Evolutionary conservation across 106 monocot genomes (phyloP).

Genomic region (Chionographis japonica): DNA sequence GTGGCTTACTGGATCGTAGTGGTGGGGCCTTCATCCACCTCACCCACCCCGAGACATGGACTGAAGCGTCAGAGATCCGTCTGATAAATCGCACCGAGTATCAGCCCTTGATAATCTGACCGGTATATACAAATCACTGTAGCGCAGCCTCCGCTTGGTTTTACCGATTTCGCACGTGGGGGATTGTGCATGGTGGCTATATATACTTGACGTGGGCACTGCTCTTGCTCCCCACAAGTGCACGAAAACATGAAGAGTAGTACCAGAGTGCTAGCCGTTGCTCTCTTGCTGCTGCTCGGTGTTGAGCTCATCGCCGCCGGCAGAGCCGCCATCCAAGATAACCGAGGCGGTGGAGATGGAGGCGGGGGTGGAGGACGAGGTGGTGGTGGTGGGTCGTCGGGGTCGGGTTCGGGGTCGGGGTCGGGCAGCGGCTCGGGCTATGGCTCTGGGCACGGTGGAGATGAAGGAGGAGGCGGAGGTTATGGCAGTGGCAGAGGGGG

Average conservation of each 20-base stretch:
- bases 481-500: conserved; percentile 6
- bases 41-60: too few relatives aligned
- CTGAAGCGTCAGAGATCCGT: too few relatives aligned
- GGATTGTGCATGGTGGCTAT: neutral
- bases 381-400: conserved; percentile 1
- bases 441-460: neutral
- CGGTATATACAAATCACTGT: too few relatives aligned
- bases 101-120: too few relatives aligned
- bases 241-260: too few relatives aligned
- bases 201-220: neutral
- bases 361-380: conserved; percentile 9
- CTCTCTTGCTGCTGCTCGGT: conserved; percentile 15
- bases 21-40: too few relatives aligned
- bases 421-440: conserved; percentile 11
- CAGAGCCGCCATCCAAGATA: conserved; percentile 16
- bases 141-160: too few relatives aligned
- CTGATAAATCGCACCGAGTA: too few relatives aligned
- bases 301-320: conserved; percentile 23
- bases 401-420: conserved; percentile 2
- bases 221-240: neutral
- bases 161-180: too few relatives aligned
- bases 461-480: conserved; percentile 11
- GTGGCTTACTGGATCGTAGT: too few relatives aligned
- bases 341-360: conserved; percentile 3
- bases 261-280: conserved; percentile 5